phyloP scores from a whole-genome alignment of 1,284 basidiomycete genomes.

The Mycena citricolor region DNA sequence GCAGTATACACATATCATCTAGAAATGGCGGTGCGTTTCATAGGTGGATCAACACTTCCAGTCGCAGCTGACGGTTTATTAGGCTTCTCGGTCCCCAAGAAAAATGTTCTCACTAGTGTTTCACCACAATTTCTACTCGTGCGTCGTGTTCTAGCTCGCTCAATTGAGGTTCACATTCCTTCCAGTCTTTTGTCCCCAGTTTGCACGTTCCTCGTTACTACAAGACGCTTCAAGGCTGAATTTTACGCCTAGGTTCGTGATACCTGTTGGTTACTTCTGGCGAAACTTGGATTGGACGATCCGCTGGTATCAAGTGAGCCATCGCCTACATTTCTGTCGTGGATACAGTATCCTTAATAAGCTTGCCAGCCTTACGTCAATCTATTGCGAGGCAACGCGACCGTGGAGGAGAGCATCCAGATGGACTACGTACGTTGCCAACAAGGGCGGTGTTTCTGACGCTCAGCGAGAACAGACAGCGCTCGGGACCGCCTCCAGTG shows the following conservation, averaged over 20 bases:
- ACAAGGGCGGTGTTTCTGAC: too few relatives aligned
- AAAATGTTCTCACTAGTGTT: slow-evolving; percentile 48
- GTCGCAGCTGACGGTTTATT: too few relatives aligned
- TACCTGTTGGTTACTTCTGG: slow-evolving; percentile 41
- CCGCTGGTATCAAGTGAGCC: slow-evolving; percentile 50
- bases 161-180: slow-evolving; percentile 6
- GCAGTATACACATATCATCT: slow-evolving; percentile 16
- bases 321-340: slow-evolving; percentile 15
- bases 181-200: slow-evolving; percentile 58
- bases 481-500: slow-evolving; percentile 37
- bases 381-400: slow-evolving; percentile 48
- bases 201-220: slow-evolving; percentile 41
- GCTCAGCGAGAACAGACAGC: too few relatives aligned
- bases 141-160: slow-evolving; percentile 24
- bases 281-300: slow-evolving; percentile 49
- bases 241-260: slow-evolving; percentile 31
- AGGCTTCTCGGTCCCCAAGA: slow-evolving; percentile 54
- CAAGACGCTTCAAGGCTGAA: slow-evolving; percentile 13
- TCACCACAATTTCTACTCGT: slow-evolving; percentile 59
- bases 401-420: slow-evolving; percentile 56
- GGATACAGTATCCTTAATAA: slow-evolving; percentile 6
- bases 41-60: too few relatives aligned
- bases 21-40: slow-evolving; percentile 47
- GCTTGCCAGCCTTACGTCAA: slow-evolving; percentile 51
- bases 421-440: slow-evolving; percentile 55